Base-by-base conservation (phyloP, 2,329 filamentous ascomycete genomes). In the Blastomyces parvus region DNA sequence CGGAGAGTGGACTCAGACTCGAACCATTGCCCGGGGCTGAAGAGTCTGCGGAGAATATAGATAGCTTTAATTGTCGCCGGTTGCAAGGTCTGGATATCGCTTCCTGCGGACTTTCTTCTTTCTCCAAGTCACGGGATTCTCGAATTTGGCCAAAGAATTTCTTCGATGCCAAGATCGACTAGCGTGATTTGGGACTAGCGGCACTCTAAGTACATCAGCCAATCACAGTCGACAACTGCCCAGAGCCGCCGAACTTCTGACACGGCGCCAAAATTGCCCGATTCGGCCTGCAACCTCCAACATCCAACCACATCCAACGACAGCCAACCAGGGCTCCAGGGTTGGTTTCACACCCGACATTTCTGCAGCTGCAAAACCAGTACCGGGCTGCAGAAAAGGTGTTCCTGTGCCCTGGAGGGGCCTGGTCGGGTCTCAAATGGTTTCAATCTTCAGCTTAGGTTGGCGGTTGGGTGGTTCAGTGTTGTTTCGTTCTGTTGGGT, bases 21-120 rank as follows among this genome's bases (percentile, higher is more conserved):
- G 68, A 65, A 66, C 46, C 65, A 65, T 66, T 44, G 59, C 60
- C 63, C 9, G 27, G 38, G 42, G 42, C 17, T 2, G 19, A n/a
- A 27, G 25, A 14, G 14, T 42, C 4, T 27, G 56, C 13, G 38
- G 2, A 9, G 3, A 30, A 1, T 22, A 22, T 19, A 22, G 38
- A 11, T 38, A 9, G 17, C 7, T 11, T 25, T 42, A n/a, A 14
- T 38, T 38, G 30, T 38, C 9, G 53, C 33, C 33, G 30, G 30
- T 33, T 27, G n/a, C 3, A 19, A 9, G 25, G 8, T 25, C n/a
- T 48, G 46, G 8, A 13, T 25, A 27, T 50, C 48, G 27, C 22
- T 3, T 50, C 17, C 17, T 50, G 9, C 48, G 22, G 22, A 27
- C 25, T 52, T 52, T 27, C 48, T 38, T 56, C 48, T 14, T 38